These are phyloP conservation scores for Coemansia sp. DNA, from an alignment of 192 early-diverging fungal species.

Conservation along the genomic window DNA sequence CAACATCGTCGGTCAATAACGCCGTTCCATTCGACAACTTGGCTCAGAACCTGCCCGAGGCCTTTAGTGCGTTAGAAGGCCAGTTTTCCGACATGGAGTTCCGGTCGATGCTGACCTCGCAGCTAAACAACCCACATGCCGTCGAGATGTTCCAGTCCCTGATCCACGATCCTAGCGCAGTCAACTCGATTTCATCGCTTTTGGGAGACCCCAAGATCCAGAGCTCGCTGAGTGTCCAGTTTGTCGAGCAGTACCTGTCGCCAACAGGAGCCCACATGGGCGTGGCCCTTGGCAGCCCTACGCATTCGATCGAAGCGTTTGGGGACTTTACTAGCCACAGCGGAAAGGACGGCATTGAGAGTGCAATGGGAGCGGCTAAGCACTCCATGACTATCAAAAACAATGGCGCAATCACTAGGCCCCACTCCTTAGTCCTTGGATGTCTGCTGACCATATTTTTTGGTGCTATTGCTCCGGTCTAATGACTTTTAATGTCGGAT, in stretches of 20 bases:
- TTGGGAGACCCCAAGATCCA: conserved; percentile 46
- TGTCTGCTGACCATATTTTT: conserved; percentile 21
- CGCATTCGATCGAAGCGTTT: conserved; percentile 9
- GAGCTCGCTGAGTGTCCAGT: conserved; percentile 47
- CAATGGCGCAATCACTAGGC: conserved; percentile 5
- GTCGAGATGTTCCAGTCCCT: conserved; percentile 53
- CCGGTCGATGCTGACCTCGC: conserved; percentile 41
- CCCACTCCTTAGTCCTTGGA: conserved; percentile 28
- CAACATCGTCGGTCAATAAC: neutral
- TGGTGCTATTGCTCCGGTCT: conserved; percentile 24
- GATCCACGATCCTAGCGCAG: conserved; percentile 41
- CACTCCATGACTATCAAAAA: conserved; percentile 14
- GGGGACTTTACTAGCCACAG: conserved; percentile 18
- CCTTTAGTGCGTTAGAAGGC: conserved; percentile 39
- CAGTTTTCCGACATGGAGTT: conserved; percentile 42
- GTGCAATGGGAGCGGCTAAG: conserved; percentile 10
- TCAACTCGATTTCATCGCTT: conserved; percentile 41
- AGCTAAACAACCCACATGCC: conserved; percentile 50
- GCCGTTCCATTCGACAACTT: conserved; percentile 44
- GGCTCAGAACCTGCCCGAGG: conserved; percentile 49
- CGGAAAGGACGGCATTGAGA: conserved; percentile 20
- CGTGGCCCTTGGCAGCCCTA: neutral
- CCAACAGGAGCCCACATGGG: neutral
- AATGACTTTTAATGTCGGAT: conserved; percentile 8
- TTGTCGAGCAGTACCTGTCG: conserved; percentile 37